Conservation (phyloP, 1,139 yeast species). For the Yarrowia galli region DNA sequence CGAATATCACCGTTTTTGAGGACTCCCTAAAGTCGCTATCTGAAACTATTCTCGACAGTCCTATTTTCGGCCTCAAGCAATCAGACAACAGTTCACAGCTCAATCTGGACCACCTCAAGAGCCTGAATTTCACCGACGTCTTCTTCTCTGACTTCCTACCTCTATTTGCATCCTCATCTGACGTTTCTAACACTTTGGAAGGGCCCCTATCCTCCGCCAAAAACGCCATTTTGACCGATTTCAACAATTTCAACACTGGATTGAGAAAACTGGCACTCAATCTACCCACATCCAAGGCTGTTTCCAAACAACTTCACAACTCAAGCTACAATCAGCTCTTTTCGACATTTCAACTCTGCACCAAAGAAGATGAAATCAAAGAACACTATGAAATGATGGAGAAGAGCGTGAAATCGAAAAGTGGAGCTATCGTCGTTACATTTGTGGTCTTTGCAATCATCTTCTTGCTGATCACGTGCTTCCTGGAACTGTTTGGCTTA, state of each 20-base stretch:
- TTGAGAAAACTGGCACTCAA: slow-evolving; percentile 1
- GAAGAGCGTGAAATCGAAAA: not conserved
- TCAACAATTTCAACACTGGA: slow-evolving; percentile 7
- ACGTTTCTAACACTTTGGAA: not conserved
- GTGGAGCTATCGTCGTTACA: not conserved
- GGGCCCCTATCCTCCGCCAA: slow-evolving; percentile 1
- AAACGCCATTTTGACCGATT: not conserved
- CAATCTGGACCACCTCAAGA: not conserved
- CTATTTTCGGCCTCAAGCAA: slow-evolving; percentile 6
- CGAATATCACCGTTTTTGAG: slow-evolving; percentile 3
- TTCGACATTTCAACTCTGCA: slow-evolving; percentile 2
- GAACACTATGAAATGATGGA: slow-evolving; percentile 2
- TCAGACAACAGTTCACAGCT: not conserved
- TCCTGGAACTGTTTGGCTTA: slow-evolving; percentile 6
- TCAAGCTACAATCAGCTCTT: slow-evolving; percentile 20
- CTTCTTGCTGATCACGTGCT: slow-evolving; percentile 1
- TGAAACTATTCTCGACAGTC: not conserved
- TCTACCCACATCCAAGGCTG: not conserved
- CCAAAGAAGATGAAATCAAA: slow-evolving; percentile 17
- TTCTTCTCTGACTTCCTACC: slow-evolving; percentile 10
- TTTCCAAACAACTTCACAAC: not conserved
- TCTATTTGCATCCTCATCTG: not conserved
- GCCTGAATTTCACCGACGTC: not conserved
- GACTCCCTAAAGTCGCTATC: not conserved
- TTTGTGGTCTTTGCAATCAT: slow-evolving; percentile 5